Percentiles rank a stretch among this genome's conserved stretches.
Conservation (phyloP, 139 green algal species). For the Pleodorina starrii region DNA sequence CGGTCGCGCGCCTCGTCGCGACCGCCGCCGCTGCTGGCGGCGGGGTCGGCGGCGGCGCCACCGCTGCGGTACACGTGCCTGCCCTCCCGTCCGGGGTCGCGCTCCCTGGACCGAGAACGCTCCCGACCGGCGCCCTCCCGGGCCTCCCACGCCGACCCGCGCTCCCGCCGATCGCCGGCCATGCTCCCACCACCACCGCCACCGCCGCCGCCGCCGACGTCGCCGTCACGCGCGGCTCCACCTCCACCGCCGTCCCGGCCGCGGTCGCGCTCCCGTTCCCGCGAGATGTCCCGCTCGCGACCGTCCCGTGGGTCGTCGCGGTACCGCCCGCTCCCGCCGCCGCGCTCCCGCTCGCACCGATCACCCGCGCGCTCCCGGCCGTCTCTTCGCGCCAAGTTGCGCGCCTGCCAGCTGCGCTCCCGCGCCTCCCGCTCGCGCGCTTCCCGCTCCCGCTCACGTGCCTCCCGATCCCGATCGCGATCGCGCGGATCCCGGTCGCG, state of each 20-base stretch:
- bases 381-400: not conserved
- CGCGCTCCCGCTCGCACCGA: not conserved
- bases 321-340: not conserved
- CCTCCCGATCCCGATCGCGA: not conserved
- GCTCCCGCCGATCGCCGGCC: not conserved
- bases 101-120: not conserved
- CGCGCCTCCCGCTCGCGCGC: constrained; percentile 37
- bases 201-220: not conserved
- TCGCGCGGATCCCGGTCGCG: not conserved
- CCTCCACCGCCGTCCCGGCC: not conserved
- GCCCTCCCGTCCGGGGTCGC: not conserved
- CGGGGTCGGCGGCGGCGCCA: not conserved
- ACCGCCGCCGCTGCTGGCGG: not conserved
- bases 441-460: constrained; percentile 1
- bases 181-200: not conserved
- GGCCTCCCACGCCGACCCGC: not conserved
- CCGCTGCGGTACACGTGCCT: not conserved
- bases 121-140: not conserved
- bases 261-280: not conserved
- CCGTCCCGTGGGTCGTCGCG: constrained; percentile 12
- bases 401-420: constrained; percentile 48
- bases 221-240: not conserved
- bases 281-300: not conserved
- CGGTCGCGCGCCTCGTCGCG: not conserved
- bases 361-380: constrained; percentile 12